Percentiles rank a stretch among this genome's conserved stretches.
These are phyloP conservation scores for Spinellus fusiger DNA, from an alignment of 192 early-diverging fungal species.

Conservation along the genomic window DNA sequence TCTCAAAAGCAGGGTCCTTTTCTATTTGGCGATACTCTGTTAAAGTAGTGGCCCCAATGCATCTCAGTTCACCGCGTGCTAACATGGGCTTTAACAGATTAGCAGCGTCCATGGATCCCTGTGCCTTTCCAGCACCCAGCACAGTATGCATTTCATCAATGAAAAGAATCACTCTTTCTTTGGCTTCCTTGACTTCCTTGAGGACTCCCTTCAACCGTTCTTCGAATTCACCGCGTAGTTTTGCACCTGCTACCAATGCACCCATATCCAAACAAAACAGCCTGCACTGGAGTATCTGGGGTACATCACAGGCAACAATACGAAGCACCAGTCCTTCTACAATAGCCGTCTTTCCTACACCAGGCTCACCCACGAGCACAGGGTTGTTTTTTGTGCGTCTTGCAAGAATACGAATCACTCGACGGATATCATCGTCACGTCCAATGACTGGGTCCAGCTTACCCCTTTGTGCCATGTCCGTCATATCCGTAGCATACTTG, in stretches of 20 bases:
- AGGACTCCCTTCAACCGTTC: slow-evolving; percentile 94
- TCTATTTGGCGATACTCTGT: slow-evolving; percentile 91
- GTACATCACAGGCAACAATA: slow-evolving; percentile 91
- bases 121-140: slow-evolving; percentile 86
- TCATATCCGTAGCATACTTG: slow-evolving; percentile 91
- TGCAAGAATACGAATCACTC: slow-evolving; percentile 80
- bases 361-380: slow-evolving; percentile 70
- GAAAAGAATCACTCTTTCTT: slow-evolving; percentile 88
- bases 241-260: slow-evolving; percentile 87
- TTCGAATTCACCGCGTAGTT: slow-evolving; percentile 98
- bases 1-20: slow-evolving; percentile 68
- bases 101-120: slow-evolving; percentile 83
- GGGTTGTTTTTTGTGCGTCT: slow-evolving; percentile 75
- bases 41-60: slow-evolving; percentile 94
- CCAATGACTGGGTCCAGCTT: slow-evolving; percentile 96
- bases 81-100: slow-evolving; percentile 98
- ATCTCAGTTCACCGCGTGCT: slow-evolving; percentile 90
- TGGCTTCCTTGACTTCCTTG: slow-evolving; percentile 89
- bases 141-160: slow-evolving; percentile 97
- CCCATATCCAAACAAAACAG: slow-evolving; percentile 97
- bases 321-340: slow-evolving; percentile 95
- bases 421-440: slow-evolving; percentile 90
- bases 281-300: slow-evolving; percentile 70
- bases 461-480: slow-evolving; percentile 71
- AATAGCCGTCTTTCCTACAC: slow-evolving; percentile 80